A percentile compares a stretch with the other conserved stretches of the same genome.
Conservation (phyloP, 1,284 basidiomycete genomes). For the Tilletia walkeri region DNA sequence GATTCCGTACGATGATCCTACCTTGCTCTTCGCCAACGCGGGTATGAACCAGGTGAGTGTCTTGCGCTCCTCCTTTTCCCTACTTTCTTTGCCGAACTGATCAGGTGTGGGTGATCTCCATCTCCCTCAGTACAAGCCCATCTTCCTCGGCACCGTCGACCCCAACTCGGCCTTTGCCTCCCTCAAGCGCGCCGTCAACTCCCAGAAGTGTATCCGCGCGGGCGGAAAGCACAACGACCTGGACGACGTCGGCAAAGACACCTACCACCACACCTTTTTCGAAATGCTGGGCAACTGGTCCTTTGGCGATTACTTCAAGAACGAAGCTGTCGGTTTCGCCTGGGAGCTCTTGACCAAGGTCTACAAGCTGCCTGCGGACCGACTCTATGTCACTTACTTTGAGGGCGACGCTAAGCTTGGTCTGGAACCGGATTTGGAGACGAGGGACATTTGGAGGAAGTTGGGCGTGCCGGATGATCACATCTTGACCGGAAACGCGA, state of each 20-base stretch:
- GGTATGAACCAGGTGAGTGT: slow-evolving; percentile 52
- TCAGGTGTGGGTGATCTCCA: not conserved
- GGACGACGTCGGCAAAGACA: slow-evolving; percentile 97
- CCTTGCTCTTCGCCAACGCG: slow-evolving; percentile 94
- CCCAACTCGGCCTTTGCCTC: slow-evolving; percentile 83
- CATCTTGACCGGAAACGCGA: slow-evolving; percentile 88
- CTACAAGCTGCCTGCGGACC: slow-evolving; percentile 82
- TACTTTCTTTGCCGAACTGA: too few relatives aligned
- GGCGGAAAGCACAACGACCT: slow-evolving; percentile 99
- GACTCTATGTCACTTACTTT: slow-evolving; percentile 96
- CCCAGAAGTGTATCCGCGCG: slow-evolving; percentile 95
- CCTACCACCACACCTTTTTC: slow-evolving; percentile 93
- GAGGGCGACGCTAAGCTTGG: slow-evolving; percentile 84
- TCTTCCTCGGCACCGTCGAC: slow-evolving; percentile 94
- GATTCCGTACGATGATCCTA: slow-evolving; percentile 86
- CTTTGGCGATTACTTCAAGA: slow-evolving; percentile 99
- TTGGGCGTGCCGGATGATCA: slow-evolving; percentile 85
- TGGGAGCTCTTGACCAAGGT: slow-evolving; percentile 91
- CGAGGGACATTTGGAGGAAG: slow-evolving; percentile 75
- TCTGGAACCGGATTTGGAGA: slow-evolving; percentile 85
- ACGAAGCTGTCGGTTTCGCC: slow-evolving; percentile 86
- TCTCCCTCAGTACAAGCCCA: slow-evolving; percentile 76
- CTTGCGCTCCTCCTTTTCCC: not conserved
- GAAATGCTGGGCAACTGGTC: slow-evolving; percentile 99
- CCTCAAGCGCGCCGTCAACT: slow-evolving; percentile 89